Percentiles rank a stretch among this genome's conserved stretches.
These are phyloP conservation scores for Cytospora chrysosperma DNA, from an alignment of 2,329 filamentous ascomycete species.

Conservation along the genomic window DNA sequence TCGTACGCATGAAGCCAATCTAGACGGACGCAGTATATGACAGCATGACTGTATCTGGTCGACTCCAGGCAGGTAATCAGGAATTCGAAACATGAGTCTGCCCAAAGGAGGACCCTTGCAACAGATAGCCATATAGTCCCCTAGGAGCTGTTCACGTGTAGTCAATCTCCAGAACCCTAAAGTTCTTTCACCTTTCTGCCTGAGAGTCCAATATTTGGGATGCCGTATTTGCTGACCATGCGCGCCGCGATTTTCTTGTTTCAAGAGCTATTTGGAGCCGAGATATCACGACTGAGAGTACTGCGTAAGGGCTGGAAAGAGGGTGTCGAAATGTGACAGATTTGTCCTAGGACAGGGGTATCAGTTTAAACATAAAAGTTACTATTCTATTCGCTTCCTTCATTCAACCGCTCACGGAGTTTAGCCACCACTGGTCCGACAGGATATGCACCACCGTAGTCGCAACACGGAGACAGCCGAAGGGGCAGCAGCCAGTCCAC, in stretches of 20 bases:
- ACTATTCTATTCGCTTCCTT: slow-evolving; percentile 8
- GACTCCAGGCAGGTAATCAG: neutral
- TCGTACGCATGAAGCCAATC: slow-evolving; percentile 6
- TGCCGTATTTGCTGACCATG: neutral
- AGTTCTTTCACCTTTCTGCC: neutral
- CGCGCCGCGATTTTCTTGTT: neutral
- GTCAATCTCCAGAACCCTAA: neutral
- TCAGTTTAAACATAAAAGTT: neutral
- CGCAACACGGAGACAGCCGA: slow-evolving; percentile 65
- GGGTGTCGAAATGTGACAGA: neutral
- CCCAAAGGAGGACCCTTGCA: neutral
- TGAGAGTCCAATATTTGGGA: neutral
- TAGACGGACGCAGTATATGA: neutral
- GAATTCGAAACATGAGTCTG: neutral
- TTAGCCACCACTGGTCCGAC: slow-evolving; percentile 17
- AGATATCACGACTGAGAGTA: neutral
- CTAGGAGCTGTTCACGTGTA: neutral
- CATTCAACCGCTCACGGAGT: slow-evolving; percentile 13
- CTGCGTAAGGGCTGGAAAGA: neutral
- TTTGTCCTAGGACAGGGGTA: neutral
- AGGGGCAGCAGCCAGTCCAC: slow-evolving; percentile 82
- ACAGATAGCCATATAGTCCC: neutral
- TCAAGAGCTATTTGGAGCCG: neutral
- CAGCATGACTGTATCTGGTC: neutral
- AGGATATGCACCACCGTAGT: slow-evolving; percentile 19